A percentile compares a stretch with the other conserved stretches of the same genome.
Conservation (phyloP, 2,329 filamentous ascomycete genomes). For the Ceratocystis lukuohia region DNA sequence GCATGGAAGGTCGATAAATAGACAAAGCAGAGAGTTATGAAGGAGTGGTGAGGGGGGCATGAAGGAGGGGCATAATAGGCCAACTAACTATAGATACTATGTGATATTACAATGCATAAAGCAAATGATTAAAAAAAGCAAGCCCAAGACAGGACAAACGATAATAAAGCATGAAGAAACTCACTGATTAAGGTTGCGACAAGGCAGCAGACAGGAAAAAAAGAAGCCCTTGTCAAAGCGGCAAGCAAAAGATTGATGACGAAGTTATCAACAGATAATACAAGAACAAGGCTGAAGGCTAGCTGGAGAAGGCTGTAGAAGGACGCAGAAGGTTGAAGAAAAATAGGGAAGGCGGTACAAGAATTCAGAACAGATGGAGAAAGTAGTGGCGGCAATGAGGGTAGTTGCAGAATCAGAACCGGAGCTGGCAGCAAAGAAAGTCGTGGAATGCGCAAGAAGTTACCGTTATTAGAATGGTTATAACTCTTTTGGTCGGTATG, state of each 20-base stretch:
- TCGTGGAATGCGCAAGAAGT: background rate
- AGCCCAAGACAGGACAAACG: background rate
- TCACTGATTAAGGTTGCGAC: background rate
- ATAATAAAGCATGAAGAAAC: background rate
- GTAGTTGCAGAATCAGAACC: slow-evolving; percentile 1
- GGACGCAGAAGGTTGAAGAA: background rate
- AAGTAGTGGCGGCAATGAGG: background rate
- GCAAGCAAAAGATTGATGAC: background rate
- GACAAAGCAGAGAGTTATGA: background rate
- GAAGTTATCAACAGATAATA: background rate
- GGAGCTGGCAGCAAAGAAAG: background rate
- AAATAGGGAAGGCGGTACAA: background rate
- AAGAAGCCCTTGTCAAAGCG: background rate
- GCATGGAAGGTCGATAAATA: background rate
- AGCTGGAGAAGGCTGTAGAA: background rate
- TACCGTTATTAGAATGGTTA: background rate
- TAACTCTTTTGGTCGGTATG: background rate
- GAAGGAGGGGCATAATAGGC: background rate
- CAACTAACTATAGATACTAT: background rate
- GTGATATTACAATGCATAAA: background rate
- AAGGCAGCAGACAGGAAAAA: background rate
- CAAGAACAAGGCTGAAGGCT: background rate
- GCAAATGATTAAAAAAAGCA: background rate
- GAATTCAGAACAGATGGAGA: background rate
- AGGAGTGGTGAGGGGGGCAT: background rate